Evolutionary conservation across 257 asterid genomes (phyloP), one percentile per base, ranked within the genome.

Genomic region (Plantago major): DNA sequence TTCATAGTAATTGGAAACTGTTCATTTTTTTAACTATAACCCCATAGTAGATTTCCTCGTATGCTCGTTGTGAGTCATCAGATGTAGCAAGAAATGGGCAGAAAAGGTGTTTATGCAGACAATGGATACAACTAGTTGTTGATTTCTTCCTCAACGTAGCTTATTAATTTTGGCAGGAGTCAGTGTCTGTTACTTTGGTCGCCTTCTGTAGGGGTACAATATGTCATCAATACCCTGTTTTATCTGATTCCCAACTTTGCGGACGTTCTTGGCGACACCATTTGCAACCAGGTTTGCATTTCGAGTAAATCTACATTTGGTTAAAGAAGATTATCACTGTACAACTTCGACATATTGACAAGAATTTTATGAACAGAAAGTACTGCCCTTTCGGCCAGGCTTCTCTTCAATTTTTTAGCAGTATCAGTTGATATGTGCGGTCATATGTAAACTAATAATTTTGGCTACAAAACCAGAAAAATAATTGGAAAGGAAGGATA

Each of bases 201-300:
- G 79, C 56, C 85, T 75, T 50, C 84, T 63, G 71, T 84, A 81
- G 52, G 88, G 89, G 58, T 71, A 70, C 40, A 88, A 60, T 65
- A 77, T 70, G 71, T 83, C 90, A 56, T 81, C 85, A 17, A 84
- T 69, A 16, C 75, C 65, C 60, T 76, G 81, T 63, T 86, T 89
- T 63, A 89, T 79, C 64, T 73, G 80, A 72, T 84, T 84, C 68
- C 95, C 93, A 6, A 88, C 81, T 76, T 65, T 89, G 28, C 81
- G 78, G 50, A 79, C 38, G 76, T 86, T 86, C 80, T 84, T 89
- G 59, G 63, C 88, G 18, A 89, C 93, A 30, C 95, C 96, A 56
- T 46, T 89, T 8, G 93, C 96, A 19, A 89, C 96, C 77, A 89
- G 67, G 68, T 68, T 74, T n/a, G 96, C 93, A 58, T 81, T 89